A percentile compares a stretch with the other conserved stretches of the same genome.
These are phyloP conservation scores for Paecilomyces formosus DNA, from an alignment of 2,329 filamentous ascomycete species.

Conservation along the genomic window DNA sequence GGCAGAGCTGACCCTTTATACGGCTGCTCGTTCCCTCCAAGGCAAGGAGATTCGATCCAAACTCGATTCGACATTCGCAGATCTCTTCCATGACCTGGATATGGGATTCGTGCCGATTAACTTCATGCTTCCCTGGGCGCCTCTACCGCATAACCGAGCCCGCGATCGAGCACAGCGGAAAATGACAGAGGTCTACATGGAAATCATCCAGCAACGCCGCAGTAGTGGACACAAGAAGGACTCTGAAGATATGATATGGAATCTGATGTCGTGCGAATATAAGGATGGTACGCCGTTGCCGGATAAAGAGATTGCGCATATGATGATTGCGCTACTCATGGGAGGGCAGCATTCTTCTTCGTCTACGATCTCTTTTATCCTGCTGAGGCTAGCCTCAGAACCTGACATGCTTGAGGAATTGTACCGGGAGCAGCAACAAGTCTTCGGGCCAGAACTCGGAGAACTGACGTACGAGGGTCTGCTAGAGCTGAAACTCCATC, in stretches of 20 bases:
- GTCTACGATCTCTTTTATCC: conserved; percentile 76
- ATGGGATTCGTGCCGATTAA: conserved; percentile 86
- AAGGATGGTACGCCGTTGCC: conserved; percentile 74
- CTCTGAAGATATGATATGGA: conserved; percentile 77
- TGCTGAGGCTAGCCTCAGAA: conserved; percentile 69
- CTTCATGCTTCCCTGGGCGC: conserved; percentile 83
- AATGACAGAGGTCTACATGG: conserved; percentile 73
- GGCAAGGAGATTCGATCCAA: conserved; percentile 72
- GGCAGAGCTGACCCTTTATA: conserved; percentile 84
- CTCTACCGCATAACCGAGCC: conserved; percentile 78
- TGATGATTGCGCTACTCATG: conserved; percentile 93
- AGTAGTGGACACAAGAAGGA: conserved; percentile 45
- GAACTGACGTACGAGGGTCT: conserved; percentile 71
- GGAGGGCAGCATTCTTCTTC: conserved; percentile 85
- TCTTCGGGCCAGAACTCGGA: conserved; percentile 67
- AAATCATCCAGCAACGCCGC: conserved; percentile 69
- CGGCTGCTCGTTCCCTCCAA: conserved; percentile 77
- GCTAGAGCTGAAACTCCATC: conserved; percentile 70
- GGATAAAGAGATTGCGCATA: conserved; percentile 78
- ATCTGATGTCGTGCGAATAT: conserved; percentile 77
- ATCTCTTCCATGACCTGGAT: conserved; percentile 80
- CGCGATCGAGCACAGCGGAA: conserved; percentile 73
- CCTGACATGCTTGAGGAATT: conserved; percentile 77
- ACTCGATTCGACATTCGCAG: conserved; percentile 73
- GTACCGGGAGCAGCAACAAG: conserved; percentile 69